Percentiles rank a stretch among this genome's conserved stretches.
phyloP scores from a whole-genome alignment of 1,139 yeast species.

The Suhomyces chickasaworum region DNA sequence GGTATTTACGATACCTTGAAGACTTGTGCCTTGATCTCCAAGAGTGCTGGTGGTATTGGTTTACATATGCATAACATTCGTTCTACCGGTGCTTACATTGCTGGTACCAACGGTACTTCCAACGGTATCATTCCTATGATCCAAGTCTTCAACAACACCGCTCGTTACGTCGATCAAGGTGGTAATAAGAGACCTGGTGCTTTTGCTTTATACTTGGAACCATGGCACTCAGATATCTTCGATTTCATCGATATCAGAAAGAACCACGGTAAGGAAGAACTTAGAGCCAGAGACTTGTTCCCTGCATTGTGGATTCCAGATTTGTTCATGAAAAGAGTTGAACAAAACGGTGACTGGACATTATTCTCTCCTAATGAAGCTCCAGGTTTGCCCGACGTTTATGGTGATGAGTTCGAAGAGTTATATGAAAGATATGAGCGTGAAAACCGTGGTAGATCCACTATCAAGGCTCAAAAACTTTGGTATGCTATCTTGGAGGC shows the following conservation, averaged over 20 bases:
- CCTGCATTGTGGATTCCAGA: conserved; percentile 64
- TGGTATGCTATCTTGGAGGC: conserved; percentile 88
- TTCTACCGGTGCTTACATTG: conserved; percentile 51
- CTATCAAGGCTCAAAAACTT: conserved; percentile 81
- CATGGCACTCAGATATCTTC: conserved; percentile 62
- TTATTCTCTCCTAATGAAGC: conserved; percentile 88
- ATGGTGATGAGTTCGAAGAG: conserved; percentile 77
- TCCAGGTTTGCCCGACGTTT: conserved; percentile 76
- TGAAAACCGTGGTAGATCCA: conserved; percentile 69
- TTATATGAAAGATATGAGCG: conserved; percentile 72
- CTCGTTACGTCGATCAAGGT: conserved; percentile 64
- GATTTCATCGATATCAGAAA: conserved; percentile 54
- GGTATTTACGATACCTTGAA: conserved; percentile 59
- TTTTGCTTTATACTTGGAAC: conserved; percentile 60
- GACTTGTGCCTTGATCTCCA: conserved; percentile 57
- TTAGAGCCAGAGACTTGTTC: conserved; percentile 57
- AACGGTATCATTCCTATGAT: conserved; percentile 62
- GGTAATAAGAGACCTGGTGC: conserved; percentile 68
- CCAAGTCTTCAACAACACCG: conserved; percentile 59
- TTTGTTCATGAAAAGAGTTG: conserved; percentile 83
- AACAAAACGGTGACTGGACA: conserved; percentile 77
- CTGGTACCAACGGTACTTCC: conserved; percentile 57
- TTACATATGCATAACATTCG: conserved; percentile 57
- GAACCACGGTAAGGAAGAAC: conserved; percentile 60
- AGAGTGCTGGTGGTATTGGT: conserved; percentile 63